A percentile compares a stretch with the other conserved stretches of the same genome.
phyloP scores from a whole-genome alignment of 2,329 filamentous ascomycete genomes.

The Alternaria brassicicola region DNA sequence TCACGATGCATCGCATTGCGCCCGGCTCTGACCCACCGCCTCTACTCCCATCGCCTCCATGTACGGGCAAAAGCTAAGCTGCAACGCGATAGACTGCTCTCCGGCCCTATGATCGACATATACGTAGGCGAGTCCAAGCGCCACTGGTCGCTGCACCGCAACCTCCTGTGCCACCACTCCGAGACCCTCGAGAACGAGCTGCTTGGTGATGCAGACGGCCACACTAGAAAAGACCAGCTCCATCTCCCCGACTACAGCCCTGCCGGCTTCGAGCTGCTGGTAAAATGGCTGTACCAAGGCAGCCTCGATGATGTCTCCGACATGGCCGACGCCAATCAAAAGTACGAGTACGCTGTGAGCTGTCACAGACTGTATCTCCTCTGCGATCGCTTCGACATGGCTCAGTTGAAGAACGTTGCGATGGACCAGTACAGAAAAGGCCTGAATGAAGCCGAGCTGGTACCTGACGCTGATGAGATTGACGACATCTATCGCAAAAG shows the following conservation, averaged over 20 bases:
- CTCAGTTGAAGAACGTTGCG: conserved; percentile 59
- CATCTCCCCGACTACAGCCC: conserved; percentile 59
- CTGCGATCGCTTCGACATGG: conserved; percentile 59
- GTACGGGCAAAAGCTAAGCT: conserved; percentile 54
- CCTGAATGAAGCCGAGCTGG: conserved; percentile 56
- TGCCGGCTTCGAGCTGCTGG: conserved; percentile 59
- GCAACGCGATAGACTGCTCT: conserved; percentile 58
- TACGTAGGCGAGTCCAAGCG: conserved; percentile 56
- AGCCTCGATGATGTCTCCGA: conserved; percentile 57
- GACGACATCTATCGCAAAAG: conserved; percentile 59
- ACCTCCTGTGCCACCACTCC: conserved; percentile 61
- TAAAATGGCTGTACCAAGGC: conserved; percentile 64
- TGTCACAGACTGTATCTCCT: conserved; percentile 61
- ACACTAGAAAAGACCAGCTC: conserved; percentile 48
- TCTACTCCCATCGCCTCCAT: conserved; percentile 48
- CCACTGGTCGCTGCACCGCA: conserved; percentile 60
- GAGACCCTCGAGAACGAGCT: conserved; percentile 51
- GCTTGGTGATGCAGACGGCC: conserved; percentile 44
- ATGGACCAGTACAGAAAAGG: conserved; percentile 62
- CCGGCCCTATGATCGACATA: conserved; percentile 59
- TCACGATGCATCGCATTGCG: conserved; percentile 36
- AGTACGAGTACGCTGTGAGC: conserved; percentile 61
- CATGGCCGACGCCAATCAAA: conserved; percentile 53
- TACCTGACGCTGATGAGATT: conserved; percentile 62
- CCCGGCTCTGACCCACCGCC: conserved; percentile 43